These are phyloP conservation scores for Miscanthus sacchariflorus DNA, from an alignment of 202 grass and related monocot genomes.

Conservation along the genomic window DNA sequence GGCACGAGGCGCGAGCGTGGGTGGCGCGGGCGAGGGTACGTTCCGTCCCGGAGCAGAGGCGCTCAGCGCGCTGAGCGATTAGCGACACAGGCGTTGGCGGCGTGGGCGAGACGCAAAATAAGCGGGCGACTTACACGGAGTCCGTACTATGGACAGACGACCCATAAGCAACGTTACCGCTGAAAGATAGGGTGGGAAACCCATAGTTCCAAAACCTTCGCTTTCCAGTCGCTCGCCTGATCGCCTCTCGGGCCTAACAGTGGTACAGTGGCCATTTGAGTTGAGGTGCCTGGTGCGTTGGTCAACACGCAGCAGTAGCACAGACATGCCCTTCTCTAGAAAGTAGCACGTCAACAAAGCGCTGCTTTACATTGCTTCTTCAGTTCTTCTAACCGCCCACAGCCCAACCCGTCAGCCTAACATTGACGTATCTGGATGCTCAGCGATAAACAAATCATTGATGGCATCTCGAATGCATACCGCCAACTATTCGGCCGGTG, in stretches of 20 bases:
- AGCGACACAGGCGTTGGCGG: too few species aligned
- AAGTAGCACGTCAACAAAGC: neutral
- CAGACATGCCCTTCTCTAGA: neutral
- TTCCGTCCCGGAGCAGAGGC: too few species aligned
- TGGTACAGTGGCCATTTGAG: neutral
- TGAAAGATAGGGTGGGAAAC: neutral
- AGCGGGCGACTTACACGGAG: too few species aligned
- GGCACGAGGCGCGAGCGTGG: too few species aligned
- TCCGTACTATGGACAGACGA: too few species aligned
- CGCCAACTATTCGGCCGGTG: neutral
- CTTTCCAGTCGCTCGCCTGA: neutral
- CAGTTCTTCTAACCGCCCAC: neutral
- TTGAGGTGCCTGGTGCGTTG: neutral
- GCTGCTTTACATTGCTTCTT: slow-evolving; percentile 17
- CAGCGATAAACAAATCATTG: neutral
- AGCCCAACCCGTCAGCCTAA: neutral
- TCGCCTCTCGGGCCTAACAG: neutral
- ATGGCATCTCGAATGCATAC: neutral
- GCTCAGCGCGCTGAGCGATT: too few species aligned
- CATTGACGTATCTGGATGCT: neutral
- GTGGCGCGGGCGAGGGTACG: too few species aligned
- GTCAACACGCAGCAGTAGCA: neutral
- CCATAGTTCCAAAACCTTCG: neutral
- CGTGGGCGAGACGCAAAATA: too few species aligned
- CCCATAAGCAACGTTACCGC: too few species aligned